phyloP scores from a whole-genome alignment of 257 asterid genomes.

The Solanum megistacrolobum region DNA sequence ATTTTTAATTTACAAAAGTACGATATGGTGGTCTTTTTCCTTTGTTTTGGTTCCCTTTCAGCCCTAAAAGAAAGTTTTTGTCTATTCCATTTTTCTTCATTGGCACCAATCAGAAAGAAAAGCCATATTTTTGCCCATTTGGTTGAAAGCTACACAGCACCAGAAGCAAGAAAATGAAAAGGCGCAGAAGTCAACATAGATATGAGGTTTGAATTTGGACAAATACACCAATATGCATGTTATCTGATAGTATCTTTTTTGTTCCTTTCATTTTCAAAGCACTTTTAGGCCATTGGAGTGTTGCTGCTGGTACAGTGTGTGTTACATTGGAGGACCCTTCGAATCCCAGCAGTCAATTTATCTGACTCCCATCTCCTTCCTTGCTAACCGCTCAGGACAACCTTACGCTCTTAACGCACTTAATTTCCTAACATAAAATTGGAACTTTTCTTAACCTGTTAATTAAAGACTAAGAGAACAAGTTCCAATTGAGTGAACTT shows the following conservation, averaged over 20 bases:
- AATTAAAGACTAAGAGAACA: neutral
- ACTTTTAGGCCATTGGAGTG: neutral
- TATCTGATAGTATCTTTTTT: neutral
- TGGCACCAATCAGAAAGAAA: neutral
- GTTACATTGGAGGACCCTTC: neutral
- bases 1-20: neutral
- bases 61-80: neutral
- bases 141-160: neutral
- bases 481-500: neutral
- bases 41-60: neutral
- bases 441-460: neutral
- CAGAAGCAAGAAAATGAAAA: neutral
- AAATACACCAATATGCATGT: neutral
- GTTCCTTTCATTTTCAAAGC: neutral
- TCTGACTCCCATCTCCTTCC: neutral
- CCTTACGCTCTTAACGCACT: neutral
- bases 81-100: neutral
- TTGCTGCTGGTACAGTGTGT: neutral
- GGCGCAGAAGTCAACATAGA: neutral
- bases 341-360: neutral
- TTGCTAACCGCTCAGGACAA: neutral
- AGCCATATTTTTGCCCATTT: neutral
- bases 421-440: neutral
- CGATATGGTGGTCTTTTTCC: neutral
- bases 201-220: neutral